phyloP scores from a whole-genome alignment of 169 alveolate genomes.

The Eimeria praecox region DNA sequence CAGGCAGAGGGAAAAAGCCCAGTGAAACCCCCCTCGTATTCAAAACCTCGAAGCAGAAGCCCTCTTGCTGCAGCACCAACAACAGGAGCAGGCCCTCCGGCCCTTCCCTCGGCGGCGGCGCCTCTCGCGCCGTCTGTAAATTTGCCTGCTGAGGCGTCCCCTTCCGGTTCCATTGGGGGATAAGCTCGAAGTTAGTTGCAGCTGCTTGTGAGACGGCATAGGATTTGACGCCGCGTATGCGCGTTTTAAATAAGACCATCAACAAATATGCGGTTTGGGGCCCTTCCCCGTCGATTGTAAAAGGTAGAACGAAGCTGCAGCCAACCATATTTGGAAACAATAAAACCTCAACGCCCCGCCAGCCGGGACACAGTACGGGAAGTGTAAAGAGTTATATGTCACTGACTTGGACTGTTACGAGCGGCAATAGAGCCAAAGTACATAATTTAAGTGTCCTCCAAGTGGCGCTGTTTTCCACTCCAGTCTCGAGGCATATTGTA shows the following conservation, averaged over 20 bases:
- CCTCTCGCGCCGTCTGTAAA: neutral
- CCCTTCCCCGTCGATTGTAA: neutral
- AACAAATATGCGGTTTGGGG: neutral
- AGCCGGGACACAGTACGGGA: neutral
- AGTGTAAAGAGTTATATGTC: neutral
- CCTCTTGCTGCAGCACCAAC: neutral
- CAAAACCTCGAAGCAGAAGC: neutral
- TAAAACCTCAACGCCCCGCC: neutral
- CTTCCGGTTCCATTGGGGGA: neutral
- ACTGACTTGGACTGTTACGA: neutral
- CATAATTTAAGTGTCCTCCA: neutral
- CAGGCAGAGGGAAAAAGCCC: constrained; percentile 46
- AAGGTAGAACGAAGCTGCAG: neutral
- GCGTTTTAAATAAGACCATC: neutral
- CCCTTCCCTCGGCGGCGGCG: neutral
- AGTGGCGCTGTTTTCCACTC: neutral
- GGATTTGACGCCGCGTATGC: neutral
- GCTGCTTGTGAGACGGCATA: neutral
- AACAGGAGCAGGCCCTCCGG: neutral
- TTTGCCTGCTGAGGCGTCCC: neutral
- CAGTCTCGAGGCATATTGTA: neutral
- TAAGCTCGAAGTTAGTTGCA: neutral
- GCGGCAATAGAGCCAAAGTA: neutral
- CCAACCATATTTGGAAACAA: neutral
- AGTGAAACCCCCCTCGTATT: neutral